phyloP scores from a whole-genome alignment of 2,329 filamentous ascomycete genomes.

The Cucurbitaria berberidis region DNA sequence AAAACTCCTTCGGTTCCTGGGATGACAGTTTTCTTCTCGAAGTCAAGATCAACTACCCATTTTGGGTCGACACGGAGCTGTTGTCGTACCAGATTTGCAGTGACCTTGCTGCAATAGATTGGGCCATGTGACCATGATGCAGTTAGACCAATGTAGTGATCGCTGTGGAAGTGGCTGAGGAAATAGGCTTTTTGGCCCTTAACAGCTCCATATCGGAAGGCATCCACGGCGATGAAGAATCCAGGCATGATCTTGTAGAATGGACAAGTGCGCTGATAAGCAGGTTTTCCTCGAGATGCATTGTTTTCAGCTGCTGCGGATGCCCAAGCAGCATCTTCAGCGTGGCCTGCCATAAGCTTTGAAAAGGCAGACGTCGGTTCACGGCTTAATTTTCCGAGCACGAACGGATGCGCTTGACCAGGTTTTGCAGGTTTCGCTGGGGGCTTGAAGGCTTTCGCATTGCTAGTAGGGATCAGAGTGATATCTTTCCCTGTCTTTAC shows the following conservation, averaged over 20 bases:
- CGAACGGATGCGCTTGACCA: conserved; percentile 81
- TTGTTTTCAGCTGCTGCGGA: conserved; percentile 80
- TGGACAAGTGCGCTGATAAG: conserved; percentile 88
- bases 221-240: conserved; percentile 91
- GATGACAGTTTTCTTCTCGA: conserved; percentile 78
- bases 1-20: conserved; percentile 80
- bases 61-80: conserved; percentile 85
- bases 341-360: conserved; percentile 90
- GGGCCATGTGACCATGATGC: conserved; percentile 90
- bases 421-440: conserved; percentile 73
- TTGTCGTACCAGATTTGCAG: conserved; percentile 84
- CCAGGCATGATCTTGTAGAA: conserved; percentile 99
- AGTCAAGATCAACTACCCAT: conserved; percentile 85
- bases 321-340: conserved; percentile 89
- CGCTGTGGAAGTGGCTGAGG: conserved; percentile 95
- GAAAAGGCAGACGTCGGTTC: conserved; percentile 75
- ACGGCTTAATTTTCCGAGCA: conserved; percentile 53
- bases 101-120: conserved; percentile 95
- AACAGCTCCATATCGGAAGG: conserved; percentile 92
- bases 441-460: conserved; percentile 66
- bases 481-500: conserved; percentile 14
- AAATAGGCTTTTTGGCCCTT: conserved; percentile 94
- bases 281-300: conserved; percentile 80
- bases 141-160: conserved; percentile 93
- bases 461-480: conserved; percentile 17